Percentiles rank a stretch among this genome's conserved stretches.
Evolutionary conservation across 1,284 basidiomycete species (phyloP).

Genomic region (Chalciporus sp.): DNA sequence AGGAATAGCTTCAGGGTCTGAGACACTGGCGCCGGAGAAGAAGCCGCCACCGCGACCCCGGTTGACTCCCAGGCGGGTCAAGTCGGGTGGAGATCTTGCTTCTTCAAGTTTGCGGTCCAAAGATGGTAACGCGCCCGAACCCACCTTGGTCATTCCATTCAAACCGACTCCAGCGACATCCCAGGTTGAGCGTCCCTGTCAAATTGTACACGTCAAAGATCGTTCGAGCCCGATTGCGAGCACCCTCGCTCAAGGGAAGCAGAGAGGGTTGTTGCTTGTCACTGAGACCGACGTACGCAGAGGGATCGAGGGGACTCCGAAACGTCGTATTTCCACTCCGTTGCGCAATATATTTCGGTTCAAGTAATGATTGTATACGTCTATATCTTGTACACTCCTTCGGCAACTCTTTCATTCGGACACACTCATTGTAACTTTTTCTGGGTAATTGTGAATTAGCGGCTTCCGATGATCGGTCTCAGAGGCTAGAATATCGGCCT

Average conservation of each 20-base stretch:
- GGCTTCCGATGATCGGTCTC: background rate
- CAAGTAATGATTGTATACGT: constrained; percentile 34
- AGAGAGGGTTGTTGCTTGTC: constrained; percentile 17
- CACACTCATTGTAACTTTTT: background rate
- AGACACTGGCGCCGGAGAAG: constrained; percentile 10
- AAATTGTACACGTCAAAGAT: constrained; percentile 15
- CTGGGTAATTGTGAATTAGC: background rate
- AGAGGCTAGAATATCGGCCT: constrained; percentile 32
- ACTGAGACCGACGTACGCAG: constrained; percentile 29
- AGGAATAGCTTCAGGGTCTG: background rate
- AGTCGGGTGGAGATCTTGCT: constrained; percentile 11
- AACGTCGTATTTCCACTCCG: constrained; percentile 48
- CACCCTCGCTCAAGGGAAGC: constrained; percentile 14
- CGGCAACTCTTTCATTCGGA: constrained; percentile 14
- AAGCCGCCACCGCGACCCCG: constrained; percentile 12
- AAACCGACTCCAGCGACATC: constrained; percentile 2
- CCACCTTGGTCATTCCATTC: background rate
- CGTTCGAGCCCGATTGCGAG: constrained; percentile 5
- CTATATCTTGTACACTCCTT: constrained; percentile 15
- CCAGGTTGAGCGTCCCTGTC: constrained; percentile 20
- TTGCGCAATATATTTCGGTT: constrained; percentile 51
- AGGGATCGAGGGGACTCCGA: constrained; percentile 32
- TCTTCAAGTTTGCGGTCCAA: background rate
- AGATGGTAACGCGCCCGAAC: constrained; percentile 2
- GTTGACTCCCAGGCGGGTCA: constrained; percentile 19